Percentiles rank a stretch among this genome's conserved stretches.
Conservation (phyloP, 2,329 filamentous ascomycete genomes). For the Sporothrix euskadiensis region DNA sequence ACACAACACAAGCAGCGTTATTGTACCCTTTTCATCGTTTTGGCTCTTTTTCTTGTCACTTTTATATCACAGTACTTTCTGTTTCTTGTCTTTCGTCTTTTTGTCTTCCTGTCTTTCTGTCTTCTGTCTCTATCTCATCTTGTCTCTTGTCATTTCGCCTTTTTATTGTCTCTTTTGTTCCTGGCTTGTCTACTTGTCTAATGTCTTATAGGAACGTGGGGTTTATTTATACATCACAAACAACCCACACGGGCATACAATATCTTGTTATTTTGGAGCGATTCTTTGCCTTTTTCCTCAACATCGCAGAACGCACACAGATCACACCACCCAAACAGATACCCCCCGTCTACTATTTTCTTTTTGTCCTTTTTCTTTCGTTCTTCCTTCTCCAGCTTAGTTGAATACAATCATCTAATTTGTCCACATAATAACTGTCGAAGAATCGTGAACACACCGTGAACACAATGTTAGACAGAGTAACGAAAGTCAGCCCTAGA, state of each 20-base stretch:
- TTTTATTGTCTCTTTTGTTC: not conserved
- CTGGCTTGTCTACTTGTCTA: no score
- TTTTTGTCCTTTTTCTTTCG: not conserved
- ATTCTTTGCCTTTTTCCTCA: not conserved
- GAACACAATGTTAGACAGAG: no score
- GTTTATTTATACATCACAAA: not conserved
- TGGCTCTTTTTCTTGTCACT: not conserved
- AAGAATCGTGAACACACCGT: no score
- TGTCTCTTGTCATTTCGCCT: not conserved
- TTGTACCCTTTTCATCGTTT: not conserved
- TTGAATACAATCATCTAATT: constrained; percentile 10
- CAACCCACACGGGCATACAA: constrained; percentile 5
- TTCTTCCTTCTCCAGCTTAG: not conserved
- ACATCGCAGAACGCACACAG: not conserved
- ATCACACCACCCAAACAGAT: not conserved
- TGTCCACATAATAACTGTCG: not conserved
- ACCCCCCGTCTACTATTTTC: constrained; percentile 1
- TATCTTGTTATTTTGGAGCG: constrained; percentile 8
- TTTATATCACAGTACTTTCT: not conserved
- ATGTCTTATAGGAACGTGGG: not conserved
- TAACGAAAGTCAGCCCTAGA: not conserved
- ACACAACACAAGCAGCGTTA: not conserved
- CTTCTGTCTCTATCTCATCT: not conserved
- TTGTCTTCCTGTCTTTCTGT: not conserved
- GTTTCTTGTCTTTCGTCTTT: not conserved